Percentiles rank a stretch among this genome's conserved stretches.
These are phyloP conservation scores for Pseudonitzschia pungens DNA, from an alignment of 108 stramenopile genomes.

Conservation along the genomic window DNA sequence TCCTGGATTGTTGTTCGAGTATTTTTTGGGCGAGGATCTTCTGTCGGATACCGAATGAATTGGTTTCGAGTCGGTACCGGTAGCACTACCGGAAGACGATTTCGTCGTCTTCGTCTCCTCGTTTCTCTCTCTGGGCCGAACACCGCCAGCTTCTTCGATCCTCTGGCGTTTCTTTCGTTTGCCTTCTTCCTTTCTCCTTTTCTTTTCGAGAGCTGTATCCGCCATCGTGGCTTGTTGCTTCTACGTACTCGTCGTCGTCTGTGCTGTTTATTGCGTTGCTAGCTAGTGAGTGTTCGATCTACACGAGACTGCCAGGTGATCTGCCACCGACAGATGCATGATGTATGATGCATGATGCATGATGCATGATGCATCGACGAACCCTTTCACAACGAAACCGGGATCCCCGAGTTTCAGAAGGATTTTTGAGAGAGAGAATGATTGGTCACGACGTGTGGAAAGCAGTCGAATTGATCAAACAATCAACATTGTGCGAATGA, in stretches of 20 bases:
- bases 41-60: not conserved
- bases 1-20: not conserved
- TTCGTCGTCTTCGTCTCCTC: not conserved
- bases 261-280: too few species aligned
- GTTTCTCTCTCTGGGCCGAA: conserved; percentile 42
- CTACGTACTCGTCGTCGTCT: too few species aligned
- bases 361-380: too few species aligned
- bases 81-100: not conserved
- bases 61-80: too few species aligned
- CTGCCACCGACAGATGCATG: too few species aligned
- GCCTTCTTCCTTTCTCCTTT: conserved; percentile 49
- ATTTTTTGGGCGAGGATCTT: not conserved
- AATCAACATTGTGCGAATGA: too few species aligned
- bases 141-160: conserved; percentile 57
- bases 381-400: too few species aligned
- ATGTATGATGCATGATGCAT: too few species aligned
- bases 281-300: too few species aligned
- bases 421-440: not conserved
- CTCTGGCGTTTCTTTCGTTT: conserved; percentile 43
- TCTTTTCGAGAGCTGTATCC: not conserved
- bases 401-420: not conserved
- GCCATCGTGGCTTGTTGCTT: not conserved
- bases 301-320: too few species aligned
- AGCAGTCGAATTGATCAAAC: too few species aligned
- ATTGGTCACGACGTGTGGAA: not conserved